A percentile compares a stretch with the other conserved stretches of the same genome.
Conservation (phyloP, 164 flowering plant genomes). For the Amborella trichopoda region DNA sequence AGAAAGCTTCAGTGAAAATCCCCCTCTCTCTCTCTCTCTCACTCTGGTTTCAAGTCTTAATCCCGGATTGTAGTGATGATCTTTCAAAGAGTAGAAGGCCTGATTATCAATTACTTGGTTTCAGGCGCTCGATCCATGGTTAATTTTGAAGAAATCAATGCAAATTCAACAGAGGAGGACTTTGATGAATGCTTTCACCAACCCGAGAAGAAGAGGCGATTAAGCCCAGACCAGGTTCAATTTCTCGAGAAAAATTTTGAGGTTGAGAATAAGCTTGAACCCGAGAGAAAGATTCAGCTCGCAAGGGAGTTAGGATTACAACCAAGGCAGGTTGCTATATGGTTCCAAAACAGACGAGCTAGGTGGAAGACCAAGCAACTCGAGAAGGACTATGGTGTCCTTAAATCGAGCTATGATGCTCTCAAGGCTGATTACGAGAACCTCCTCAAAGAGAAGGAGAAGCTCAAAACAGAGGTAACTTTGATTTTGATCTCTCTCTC, state of each 20-base stretch:
- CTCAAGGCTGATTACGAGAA: constrained; percentile 51
- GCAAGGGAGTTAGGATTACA: constrained; percentile 70
- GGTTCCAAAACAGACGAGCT: constrained; percentile 47
- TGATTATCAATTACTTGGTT: too few species aligned
- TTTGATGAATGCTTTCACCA: constrained; percentile 48
- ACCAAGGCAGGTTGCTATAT: constrained; percentile 63
- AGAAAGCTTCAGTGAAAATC: too few species aligned
- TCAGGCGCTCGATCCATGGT: too few species aligned
- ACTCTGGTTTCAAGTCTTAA: too few species aligned
- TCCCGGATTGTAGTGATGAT: too few species aligned
- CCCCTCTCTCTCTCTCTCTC: too few species aligned
- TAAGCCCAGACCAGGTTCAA: constrained; percentile 44
- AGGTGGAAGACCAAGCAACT: constrained; percentile 42
- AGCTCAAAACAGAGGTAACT: constrained; percentile 55
- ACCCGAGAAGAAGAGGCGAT: constrained; percentile 72
- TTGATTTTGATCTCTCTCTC: too few species aligned
- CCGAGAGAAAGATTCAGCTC: constrained; percentile 62
- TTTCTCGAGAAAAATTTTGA: constrained; percentile 64
- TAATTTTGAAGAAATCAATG: too few species aligned
- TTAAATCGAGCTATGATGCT: constrained; percentile 26
- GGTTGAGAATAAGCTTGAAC: constrained; percentile 84
- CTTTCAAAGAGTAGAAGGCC: too few species aligned
- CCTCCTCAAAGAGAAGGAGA: constrained; percentile 50
- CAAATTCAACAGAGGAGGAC: too few species aligned
- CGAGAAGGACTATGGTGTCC: constrained; percentile 32